phyloP scores from a whole-genome alignment of 164 flowering plant species.

The Macadamia integrifolia region DNA sequence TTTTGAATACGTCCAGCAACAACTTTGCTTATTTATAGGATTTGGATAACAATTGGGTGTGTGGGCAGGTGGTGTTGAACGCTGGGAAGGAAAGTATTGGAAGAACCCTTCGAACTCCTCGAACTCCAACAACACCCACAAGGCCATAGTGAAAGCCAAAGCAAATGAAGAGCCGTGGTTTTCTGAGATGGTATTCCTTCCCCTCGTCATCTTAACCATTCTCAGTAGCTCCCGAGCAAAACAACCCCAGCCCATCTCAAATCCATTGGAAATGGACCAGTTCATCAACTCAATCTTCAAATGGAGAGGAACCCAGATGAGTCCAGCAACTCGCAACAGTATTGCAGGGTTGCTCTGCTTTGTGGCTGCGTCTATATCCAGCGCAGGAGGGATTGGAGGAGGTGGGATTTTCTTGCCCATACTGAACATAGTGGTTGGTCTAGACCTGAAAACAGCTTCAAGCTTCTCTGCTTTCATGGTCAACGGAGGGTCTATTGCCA shows the following conservation, averaged over 20 bases:
- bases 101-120: too few relatives aligned
- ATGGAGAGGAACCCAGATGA: background rate
- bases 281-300: background rate
- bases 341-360: slow-evolving; percentile 41
- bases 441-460: slow-evolving; percentile 60
- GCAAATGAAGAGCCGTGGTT: background rate
- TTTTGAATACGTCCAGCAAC: too few relatives aligned
- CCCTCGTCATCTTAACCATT: background rate
- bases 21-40: too few relatives aligned
- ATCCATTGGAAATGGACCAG: background rate
- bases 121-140: too few relatives aligned
- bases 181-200: background rate
- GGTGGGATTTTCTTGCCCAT: slow-evolving; percentile 69
- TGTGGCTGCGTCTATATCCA: slow-evolving; percentile 55
- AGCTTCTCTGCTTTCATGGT: slow-evolving; percentile 72
- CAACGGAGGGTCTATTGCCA: slow-evolving; percentile 62
- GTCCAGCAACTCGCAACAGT: background rate
- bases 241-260: slow-evolving; percentile 1
- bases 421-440: slow-evolving; percentile 48
- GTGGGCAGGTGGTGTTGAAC: too few relatives aligned
- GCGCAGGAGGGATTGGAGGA: slow-evolving; percentile 81
- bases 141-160: too few relatives aligned
- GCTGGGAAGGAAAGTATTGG: too few relatives aligned
- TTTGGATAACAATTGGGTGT: too few relatives aligned
- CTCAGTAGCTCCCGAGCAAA: background rate